Percentiles rank a stretch among this genome's conserved stretches.
phyloP scores from a whole-genome alignment of 2,329 filamentous ascomycete species.

The Colletotrichum lupini region DNA sequence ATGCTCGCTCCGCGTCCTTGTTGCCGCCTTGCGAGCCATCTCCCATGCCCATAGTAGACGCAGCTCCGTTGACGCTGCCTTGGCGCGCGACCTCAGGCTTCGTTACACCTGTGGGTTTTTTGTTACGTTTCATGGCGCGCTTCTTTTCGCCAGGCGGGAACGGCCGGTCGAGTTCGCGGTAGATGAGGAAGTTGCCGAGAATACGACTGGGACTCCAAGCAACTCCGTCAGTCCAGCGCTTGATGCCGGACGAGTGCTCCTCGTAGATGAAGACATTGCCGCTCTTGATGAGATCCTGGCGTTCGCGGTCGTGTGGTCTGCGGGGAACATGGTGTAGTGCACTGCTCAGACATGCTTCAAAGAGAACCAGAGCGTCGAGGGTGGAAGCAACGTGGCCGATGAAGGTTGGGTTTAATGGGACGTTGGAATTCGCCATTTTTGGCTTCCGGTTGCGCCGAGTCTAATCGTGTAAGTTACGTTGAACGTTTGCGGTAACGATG shows the following conservation, averaged over 20 bases:
- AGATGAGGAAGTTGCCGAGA: conserved; percentile 85
- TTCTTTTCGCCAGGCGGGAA: conserved; percentile 89
- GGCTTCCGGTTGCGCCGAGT: conserved; percentile 31
- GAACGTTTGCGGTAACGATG: conserved; percentile 4
- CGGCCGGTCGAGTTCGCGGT: conserved; percentile 82
- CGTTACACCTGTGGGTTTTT: conserved; percentile 47
- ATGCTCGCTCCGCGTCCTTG: conserved; percentile 33
- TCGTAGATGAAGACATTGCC: conserved; percentile 94
- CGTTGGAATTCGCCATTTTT: conserved; percentile 47
- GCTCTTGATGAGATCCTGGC: conserved; percentile 80
- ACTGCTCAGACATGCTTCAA: conserved; percentile 82
- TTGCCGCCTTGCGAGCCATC: conserved; percentile 22
- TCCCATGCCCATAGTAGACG: conserved; percentile 15
- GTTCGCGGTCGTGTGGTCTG: conserved; percentile 87
- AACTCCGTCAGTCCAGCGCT: conserved; percentile 92
- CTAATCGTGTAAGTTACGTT: conserved; percentile 29
- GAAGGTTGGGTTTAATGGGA: conserved; percentile 70
- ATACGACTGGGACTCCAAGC: conserved; percentile 92
- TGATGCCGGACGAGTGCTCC: conserved; percentile 89
- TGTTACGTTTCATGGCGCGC: conserved; percentile 78
- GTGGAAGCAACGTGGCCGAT: conserved; percentile 76
- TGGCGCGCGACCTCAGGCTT: conserved; percentile 46
- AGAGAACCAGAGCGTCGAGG: conserved; percentile 80
- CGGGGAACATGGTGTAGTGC: conserved; percentile 80
- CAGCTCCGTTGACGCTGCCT: conserved; percentile 12